Conservation (phyloP, 169 alveolate species). For the Amoebophrya sp. region DNA sequence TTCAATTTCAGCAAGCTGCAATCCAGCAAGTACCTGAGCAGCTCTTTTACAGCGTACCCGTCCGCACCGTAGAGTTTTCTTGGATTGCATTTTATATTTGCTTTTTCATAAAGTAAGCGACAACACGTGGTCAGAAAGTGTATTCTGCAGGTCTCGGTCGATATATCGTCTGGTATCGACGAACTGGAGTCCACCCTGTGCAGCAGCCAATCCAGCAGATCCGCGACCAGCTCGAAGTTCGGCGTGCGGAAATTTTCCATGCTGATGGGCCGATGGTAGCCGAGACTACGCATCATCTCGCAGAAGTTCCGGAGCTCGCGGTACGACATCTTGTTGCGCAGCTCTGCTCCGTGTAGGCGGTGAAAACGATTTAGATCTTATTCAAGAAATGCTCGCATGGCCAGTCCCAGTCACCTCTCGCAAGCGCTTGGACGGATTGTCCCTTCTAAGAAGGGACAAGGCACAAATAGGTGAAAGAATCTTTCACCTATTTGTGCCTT, state of each 20-base stretch:
- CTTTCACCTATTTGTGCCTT: too few species aligned
- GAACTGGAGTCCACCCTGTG: slow-evolving; percentile 64
- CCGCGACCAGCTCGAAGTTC: slow-evolving; percentile 77
- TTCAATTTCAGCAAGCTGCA: too few species aligned
- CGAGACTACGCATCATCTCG: slow-evolving; percentile 77
- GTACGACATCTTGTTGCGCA: slow-evolving; percentile 63
- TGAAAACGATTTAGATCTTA: too few species aligned
- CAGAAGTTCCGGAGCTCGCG: slow-evolving; percentile 80
- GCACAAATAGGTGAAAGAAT: too few species aligned
- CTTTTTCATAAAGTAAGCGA: slow-evolving; percentile 58
- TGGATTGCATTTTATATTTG: slow-evolving; percentile 68
- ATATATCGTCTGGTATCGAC: slow-evolving; percentile 73
- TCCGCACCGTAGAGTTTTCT: slow-evolving; percentile 73
- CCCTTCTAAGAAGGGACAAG: too few species aligned
- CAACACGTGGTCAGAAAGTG: slow-evolving; percentile 65
- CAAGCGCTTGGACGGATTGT: too few species aligned
- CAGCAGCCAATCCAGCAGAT: slow-evolving; percentile 71
- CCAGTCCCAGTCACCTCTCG: too few species aligned
- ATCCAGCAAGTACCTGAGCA: slow-evolving; percentile 57
- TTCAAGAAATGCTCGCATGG: too few species aligned
- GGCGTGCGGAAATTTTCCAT: slow-evolving; percentile 73
- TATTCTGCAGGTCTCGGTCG: slow-evolving; percentile 75
- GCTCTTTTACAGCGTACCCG: slow-evolving; percentile 80
- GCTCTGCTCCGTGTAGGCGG: too few species aligned
- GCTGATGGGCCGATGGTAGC: slow-evolving; percentile 74